Percentiles rank a stretch among this genome's conserved stretches.
Evolutionary conservation across 1,139 yeast species (phyloP).

Genomic region (Arxiozyma slooffiae): DNA sequence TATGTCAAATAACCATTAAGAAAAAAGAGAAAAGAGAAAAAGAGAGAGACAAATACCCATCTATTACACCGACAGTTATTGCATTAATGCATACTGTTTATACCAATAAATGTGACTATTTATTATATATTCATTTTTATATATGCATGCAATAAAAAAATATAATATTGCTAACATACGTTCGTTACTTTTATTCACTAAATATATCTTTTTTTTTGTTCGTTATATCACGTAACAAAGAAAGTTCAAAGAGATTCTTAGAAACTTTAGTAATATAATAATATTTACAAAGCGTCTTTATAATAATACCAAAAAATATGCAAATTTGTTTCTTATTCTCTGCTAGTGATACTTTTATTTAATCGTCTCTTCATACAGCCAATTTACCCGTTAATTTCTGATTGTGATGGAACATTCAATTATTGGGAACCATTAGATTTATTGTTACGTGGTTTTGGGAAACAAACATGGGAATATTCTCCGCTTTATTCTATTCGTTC

Average conservation of each 20-base stretch:
- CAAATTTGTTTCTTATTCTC: not conserved
- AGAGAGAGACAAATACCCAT: not conserved
- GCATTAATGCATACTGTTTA: too few relatives aligned
- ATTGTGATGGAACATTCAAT: constrained; percentile 81
- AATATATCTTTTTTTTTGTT: not conserved
- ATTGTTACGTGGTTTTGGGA: constrained; percentile 71
- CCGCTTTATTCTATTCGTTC: constrained; percentile 84
- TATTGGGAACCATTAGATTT: constrained; percentile 91
- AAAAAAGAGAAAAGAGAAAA: too few relatives aligned
- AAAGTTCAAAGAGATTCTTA: not conserved
- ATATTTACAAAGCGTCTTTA: not conserved
- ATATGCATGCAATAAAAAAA: too few relatives aligned
- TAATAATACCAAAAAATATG: not conserved
- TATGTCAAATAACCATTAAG: not conserved
- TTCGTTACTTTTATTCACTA: not conserved
- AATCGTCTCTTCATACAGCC: constrained; percentile 27
- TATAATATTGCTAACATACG: not conserved
- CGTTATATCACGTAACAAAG: not conserved
- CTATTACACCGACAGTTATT: not conserved
- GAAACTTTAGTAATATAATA: not conserved
- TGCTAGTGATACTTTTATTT: constrained; percentile 14
- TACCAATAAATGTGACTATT: not conserved
- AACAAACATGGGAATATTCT: constrained; percentile 94
- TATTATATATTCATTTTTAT: too few relatives aligned
- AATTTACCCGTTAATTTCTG: constrained; percentile 42